Conservation (phyloP, 2,329 filamentous ascomycete genomes). For the Acrodontium crateriforme region DNA sequence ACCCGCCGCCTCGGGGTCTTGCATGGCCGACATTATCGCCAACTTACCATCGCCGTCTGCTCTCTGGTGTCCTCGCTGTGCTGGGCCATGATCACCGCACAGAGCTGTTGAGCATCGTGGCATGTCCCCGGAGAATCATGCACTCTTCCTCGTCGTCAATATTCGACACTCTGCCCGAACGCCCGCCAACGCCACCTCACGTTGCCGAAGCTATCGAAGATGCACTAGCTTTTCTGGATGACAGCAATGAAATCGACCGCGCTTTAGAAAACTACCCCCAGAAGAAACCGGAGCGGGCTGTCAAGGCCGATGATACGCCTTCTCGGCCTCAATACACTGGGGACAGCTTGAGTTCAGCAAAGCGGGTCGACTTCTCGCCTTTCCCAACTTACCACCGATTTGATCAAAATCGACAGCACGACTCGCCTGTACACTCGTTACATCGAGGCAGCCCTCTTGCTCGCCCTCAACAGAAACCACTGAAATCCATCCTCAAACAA, state of each 20-base stretch:
- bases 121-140: too few species aligned
- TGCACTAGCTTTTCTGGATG: conserved; percentile 25
- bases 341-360: conserved; percentile 27
- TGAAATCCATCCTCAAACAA: conserved; percentile 71
- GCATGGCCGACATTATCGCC: too few species aligned
- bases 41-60: conserved; percentile 1
- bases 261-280: not conserved
- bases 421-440: conserved; percentile 32
- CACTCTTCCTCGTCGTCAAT: conserved; percentile 15
- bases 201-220: conserved; percentile 27
- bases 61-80: conserved; percentile 8
- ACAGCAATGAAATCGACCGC: conserved; percentile 16
- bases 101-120: too few species aligned
- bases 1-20: too few species aligned
- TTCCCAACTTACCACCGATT: conserved; percentile 36
- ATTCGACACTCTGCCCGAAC: conserved; percentile 35
- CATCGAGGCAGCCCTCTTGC: conserved; percentile 25
- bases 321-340: conserved; percentile 19
- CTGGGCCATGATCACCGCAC: conserved; percentile 24
- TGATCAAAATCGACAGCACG: conserved; percentile 18
- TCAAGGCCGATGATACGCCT: conserved; percentile 9
- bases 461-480: conserved; percentile 40
- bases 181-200: conserved; percentile 44
- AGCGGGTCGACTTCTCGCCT: conserved; percentile 51
- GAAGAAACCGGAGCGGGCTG: not conserved